phyloP scores from a whole-genome alignment of 352 stramenopile genomes.

The Phytophthora meadii region DNA sequence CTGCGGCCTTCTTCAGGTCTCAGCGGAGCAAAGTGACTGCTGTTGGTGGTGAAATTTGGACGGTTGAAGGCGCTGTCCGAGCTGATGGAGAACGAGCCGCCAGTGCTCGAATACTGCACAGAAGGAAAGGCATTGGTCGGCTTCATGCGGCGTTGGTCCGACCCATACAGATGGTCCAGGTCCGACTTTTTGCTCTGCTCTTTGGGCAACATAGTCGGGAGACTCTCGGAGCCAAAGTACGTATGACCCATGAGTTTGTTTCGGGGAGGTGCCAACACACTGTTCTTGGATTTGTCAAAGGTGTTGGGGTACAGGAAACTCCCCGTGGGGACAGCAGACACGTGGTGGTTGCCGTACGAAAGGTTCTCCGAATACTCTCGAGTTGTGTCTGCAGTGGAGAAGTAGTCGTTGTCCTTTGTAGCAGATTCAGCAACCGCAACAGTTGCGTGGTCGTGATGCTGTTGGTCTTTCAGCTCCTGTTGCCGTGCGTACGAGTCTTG shows the following conservation, averaged over 20 bases:
- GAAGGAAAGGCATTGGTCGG: constrained; percentile 33
- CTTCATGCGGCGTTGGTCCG: constrained; percentile 35
- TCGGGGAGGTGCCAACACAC: constrained; percentile 21
- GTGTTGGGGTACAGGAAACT: constrained; percentile 46
- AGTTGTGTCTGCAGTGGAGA: constrained; percentile 36
- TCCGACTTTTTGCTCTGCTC: constrained; percentile 47
- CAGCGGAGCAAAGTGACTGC: constrained; percentile 41
- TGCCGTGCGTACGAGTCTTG: constrained; percentile 23
- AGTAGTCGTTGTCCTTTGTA: constrained; percentile 53
- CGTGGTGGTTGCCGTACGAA: constrained; percentile 23
- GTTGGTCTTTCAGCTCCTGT: background rate
- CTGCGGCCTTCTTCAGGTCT: constrained; percentile 35
- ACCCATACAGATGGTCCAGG: constrained; percentile 44
- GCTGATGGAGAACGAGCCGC: constrained; percentile 31
- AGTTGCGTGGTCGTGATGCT: background rate
- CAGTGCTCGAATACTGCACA: constrained; percentile 20
- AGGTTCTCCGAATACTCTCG: constrained; percentile 30
- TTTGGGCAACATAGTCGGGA: constrained; percentile 50
- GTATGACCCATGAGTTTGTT: constrained; percentile 47
- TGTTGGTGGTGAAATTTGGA: constrained; percentile 23
- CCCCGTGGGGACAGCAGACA: constrained; percentile 17
- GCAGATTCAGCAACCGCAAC: constrained; percentile 1
- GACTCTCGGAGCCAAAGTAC: constrained; percentile 43
- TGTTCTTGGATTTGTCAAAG: constrained; percentile 48
- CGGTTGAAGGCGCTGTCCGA: constrained; percentile 36